Evolutionary conservation across 2,329 filamentous ascomycete species (phyloP).

Genomic region (Fusarium secorum): DNA sequence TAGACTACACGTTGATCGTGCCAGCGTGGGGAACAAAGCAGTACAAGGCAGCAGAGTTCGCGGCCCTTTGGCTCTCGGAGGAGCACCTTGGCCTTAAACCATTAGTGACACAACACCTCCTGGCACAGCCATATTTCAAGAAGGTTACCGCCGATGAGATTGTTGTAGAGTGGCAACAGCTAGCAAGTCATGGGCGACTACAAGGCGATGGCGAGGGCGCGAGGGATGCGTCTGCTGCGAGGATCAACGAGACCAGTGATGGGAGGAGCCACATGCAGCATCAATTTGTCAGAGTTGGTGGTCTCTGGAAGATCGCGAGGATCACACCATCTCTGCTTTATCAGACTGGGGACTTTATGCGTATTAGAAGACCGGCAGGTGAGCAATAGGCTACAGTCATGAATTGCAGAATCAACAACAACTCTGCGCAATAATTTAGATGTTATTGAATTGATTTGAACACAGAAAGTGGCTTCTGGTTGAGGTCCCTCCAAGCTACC

Average conservation of each 20-base stretch:
- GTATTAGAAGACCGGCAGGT: not conserved
- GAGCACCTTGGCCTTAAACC: not conserved
- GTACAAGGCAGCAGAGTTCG: not conserved
- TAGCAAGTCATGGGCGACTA: not conserved
- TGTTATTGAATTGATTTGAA: not conserved
- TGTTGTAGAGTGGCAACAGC: not conserved
- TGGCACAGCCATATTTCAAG: not conserved
- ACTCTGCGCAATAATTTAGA: accelerated
- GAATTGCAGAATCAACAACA: not conserved
- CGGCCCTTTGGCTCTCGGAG: not conserved
- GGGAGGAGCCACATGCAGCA: not conserved
- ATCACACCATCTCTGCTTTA: not conserved
- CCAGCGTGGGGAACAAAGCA: not conserved
- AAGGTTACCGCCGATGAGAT: not conserved
- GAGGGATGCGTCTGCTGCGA: not conserved
- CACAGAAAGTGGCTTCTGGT: accelerated
- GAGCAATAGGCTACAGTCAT: not conserved
- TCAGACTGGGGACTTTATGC: not conserved
- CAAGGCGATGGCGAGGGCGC: accelerated
- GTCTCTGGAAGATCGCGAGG: not conserved
- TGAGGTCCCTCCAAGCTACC: not conserved
- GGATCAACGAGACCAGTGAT: not conserved
- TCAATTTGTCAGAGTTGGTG: not conserved
- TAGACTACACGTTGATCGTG: not conserved
- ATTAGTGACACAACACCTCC: not conserved